Base-by-base conservation (phyloP, 768 basidiomycete genomes). In the Lentinus brumalis region DNA sequence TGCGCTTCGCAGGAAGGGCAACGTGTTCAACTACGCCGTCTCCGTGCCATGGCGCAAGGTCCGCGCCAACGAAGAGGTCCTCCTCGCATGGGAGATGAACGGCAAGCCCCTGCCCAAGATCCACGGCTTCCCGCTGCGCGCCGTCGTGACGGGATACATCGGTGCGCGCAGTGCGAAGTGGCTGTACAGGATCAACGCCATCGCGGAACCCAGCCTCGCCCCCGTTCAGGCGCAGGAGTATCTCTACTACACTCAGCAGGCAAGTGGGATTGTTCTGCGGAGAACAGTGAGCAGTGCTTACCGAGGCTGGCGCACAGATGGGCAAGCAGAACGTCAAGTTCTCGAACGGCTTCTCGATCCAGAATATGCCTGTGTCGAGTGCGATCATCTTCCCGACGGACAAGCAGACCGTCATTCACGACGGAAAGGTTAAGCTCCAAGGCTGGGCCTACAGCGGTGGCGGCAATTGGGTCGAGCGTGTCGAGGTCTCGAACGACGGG, bases 321-420 rank as follows among this genome's bases (percentile, higher is more conserved):
- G 82, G 82, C 21, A 84, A 84, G 69, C 81, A 84, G 58, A 84
- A 85, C 59, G 70, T 72, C 5, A 78, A 76, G 61, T 81, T 79
- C 53, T 83, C 81, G 29, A 82, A 80, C 66, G 83, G 83, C 5
- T 84, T 84, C 67, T 82, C 81, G 4, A 85, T 85, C 60, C 79
- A 80, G 61, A 78, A 81, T 53, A 84, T 85, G 83, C 83, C 82
- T 2, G 83, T 85, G 6, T 84, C 83, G 75, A 82, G 80, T 66
- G 82, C 82, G 2, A 81, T 83, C 29, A 74, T 83, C 15, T 71
- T 63, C 38, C 81, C 82, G 3, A 59, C 62, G 4, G 79, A 83
- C 47, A 79, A 79, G 64, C 70, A 79, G 35, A 76, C 79, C 2
- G 67, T 83, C 53, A 74, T 82, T 4, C 83, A 85, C 59, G 76